phyloP scores from a whole-genome alignment of 2,329 filamentous ascomycete genomes.

The Phialophora tarda region DNA sequence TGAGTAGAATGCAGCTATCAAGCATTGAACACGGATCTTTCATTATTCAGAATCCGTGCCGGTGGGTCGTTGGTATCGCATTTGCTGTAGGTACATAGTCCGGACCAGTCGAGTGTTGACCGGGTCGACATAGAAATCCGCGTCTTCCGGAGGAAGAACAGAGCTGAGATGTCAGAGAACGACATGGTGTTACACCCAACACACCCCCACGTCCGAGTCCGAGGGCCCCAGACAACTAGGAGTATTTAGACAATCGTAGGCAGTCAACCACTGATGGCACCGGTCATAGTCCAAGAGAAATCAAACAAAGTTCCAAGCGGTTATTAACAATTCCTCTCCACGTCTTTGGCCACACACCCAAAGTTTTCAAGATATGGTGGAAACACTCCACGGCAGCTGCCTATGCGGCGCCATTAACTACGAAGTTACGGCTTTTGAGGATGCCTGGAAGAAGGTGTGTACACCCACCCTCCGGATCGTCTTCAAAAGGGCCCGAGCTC shows the following conservation, averaged over 20 bases:
- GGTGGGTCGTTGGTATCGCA: no score
- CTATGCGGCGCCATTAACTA: constrained; percentile 11
- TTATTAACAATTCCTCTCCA: not conserved
- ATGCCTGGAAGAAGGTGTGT: constrained; percentile 6
- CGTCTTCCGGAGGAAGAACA: no score
- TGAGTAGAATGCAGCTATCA: no score
- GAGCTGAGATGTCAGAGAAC: no score
- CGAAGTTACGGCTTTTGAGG: not conserved
- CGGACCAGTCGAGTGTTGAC: no score
- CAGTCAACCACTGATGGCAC: not conserved
- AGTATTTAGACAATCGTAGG: not conserved
- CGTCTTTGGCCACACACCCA: not conserved
- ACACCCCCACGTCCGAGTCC: not conserved
- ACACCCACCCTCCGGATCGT: not conserved
- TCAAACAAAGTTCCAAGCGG: not conserved
- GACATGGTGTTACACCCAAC: no score
- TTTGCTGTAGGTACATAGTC: no score
- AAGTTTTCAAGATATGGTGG: not conserved
- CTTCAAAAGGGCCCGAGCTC: not conserved
- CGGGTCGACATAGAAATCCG: no score
- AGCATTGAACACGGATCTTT: no score
- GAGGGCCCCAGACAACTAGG: not conserved
- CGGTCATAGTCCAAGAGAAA: not conserved
- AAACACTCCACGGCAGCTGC: constrained; percentile 7
- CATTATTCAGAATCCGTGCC: no score